These are phyloP conservation scores for Coemansia brasiliensis DNA, from an alignment of 192 early-diverging fungal genomes.

Conservation along the genomic window DNA sequence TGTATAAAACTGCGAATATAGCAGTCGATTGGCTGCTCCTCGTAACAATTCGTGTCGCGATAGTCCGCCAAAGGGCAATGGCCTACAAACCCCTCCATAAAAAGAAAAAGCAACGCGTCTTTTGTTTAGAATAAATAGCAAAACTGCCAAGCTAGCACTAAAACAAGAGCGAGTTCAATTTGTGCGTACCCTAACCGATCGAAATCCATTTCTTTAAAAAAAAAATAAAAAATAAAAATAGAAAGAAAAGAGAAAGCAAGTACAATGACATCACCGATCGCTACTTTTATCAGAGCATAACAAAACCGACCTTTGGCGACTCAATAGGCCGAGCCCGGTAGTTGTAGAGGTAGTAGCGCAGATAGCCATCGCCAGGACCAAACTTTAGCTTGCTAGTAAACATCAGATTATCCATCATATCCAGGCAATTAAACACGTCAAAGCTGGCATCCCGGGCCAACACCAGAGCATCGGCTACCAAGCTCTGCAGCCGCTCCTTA, in stretches of 20 bases:
- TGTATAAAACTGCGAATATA: slow-evolving; percentile 63
- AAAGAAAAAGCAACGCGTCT: background rate
- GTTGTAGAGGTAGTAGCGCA: slow-evolving; percentile 98
- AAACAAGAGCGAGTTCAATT: no score
- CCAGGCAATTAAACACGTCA: slow-evolving; percentile 95
- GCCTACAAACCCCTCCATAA: background rate
- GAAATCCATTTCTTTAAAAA: slow-evolving; percentile 41
- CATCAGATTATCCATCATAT: slow-evolving; percentile 85
- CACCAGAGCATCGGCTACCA: slow-evolving; percentile 83
- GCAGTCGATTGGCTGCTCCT: slow-evolving; percentile 60
- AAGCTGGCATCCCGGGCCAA: slow-evolving; percentile 68
- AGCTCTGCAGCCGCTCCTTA: slow-evolving; percentile 55
- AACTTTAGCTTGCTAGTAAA: slow-evolving; percentile 86
- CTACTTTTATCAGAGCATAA: slow-evolving; percentile 78
- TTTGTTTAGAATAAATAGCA: no score
- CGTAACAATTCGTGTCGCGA: slow-evolving; percentile 55
- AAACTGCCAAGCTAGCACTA: no score
- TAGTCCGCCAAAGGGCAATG: slow-evolving; percentile 44
- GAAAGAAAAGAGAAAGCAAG: slow-evolving; percentile 8
- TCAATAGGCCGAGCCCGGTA: slow-evolving; percentile 76
- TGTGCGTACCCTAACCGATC: slow-evolving; percentile 28
- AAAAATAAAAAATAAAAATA: slow-evolving; percentile 5
- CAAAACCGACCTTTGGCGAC: slow-evolving; percentile 76
- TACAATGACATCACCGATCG: background rate
- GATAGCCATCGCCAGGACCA: slow-evolving; percentile 87